These are phyloP conservation scores for Fusarium robinianum DNA, from an alignment of 2,329 filamentous ascomycete genomes.

Conservation along the genomic window DNA sequence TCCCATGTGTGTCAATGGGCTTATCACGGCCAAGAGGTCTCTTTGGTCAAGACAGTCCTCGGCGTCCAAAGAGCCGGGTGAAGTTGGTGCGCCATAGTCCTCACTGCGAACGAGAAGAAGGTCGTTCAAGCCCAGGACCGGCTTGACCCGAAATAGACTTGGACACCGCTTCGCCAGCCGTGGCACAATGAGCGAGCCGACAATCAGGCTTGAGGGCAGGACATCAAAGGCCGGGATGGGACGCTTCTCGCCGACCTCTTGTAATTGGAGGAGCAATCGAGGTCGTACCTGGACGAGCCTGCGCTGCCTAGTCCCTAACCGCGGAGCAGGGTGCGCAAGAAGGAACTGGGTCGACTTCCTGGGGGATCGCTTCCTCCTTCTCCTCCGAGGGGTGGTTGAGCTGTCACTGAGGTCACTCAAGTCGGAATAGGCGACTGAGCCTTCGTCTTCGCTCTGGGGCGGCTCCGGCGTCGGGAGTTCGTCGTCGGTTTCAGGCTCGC, in stretches of 20 bases:
- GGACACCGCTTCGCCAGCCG: slow-evolving; percentile 65
- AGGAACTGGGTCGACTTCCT: slow-evolving; percentile 66
- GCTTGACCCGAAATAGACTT: slow-evolving; percentile 65
- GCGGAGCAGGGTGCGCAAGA: slow-evolving; percentile 69
- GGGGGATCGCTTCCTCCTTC: slow-evolving; percentile 49
- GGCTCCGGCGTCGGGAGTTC: slow-evolving; percentile 26
- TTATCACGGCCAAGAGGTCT: slow-evolving; percentile 70
- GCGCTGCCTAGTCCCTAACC: slow-evolving; percentile 63
- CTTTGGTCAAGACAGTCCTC: slow-evolving; percentile 53
- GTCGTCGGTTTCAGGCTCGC: slow-evolving; percentile 42
- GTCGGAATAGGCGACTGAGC: slow-evolving; percentile 47
- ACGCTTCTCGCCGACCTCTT: slow-evolving; percentile 64
- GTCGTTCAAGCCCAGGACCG: slow-evolving; percentile 69
- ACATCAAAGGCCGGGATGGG: slow-evolving; percentile 73
- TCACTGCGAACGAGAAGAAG: slow-evolving; percentile 73
- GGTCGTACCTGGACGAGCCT: slow-evolving; percentile 70
- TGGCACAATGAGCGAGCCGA: slow-evolving; percentile 60
- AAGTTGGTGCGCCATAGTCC: slow-evolving; percentile 55
- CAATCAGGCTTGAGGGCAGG: slow-evolving; percentile 67
- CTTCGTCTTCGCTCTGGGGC: slow-evolving; percentile 53
- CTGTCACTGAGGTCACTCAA: slow-evolving; percentile 53
- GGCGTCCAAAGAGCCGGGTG: slow-evolving; percentile 44
- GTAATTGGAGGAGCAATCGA: slow-evolving; percentile 71
- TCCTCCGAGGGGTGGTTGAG: slow-evolving; percentile 45
- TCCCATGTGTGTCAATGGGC: slow-evolving; percentile 55